phyloP scores from a whole-genome alignment of 2,329 filamentous ascomycete species.

The Talaromyces marneffei region DNA sequence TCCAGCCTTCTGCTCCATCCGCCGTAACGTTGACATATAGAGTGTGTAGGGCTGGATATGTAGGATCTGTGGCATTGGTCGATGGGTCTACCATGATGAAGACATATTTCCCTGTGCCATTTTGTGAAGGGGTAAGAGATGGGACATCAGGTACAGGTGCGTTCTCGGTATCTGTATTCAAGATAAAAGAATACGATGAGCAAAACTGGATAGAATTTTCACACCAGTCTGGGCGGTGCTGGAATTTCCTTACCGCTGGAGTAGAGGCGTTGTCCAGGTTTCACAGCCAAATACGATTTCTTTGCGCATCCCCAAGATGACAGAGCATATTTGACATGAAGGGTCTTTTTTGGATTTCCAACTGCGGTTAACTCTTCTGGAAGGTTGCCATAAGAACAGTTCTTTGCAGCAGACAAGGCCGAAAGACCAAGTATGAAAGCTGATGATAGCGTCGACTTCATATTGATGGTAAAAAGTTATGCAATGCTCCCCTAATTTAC shows the following conservation, averaged over 20 bases:
- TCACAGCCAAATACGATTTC: neutral
- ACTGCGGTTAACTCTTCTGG: neutral
- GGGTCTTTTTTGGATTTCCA: neutral
- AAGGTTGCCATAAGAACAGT: neutral
- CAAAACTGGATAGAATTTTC: neutral
- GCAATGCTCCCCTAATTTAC: neutral
- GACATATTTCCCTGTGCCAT: slow-evolving; percentile 2
- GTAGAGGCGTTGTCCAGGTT: neutral
- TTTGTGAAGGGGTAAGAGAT: neutral
- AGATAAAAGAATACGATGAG: neutral
- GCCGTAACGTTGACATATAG: slow-evolving; percentile 7
- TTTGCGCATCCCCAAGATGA: slow-evolving; percentile 2
- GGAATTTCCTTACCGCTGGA: neutral
- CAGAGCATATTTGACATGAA: neutral
- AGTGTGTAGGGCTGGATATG: neutral
- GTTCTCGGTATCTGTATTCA: neutral
- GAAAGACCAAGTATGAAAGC: neutral
- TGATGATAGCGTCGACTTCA: neutral
- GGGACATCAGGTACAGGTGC: neutral
- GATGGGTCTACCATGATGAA: slow-evolving; percentile 11
- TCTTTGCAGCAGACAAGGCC: neutral
- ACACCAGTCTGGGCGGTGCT: neutral
- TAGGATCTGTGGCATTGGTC: slow-evolving; percentile 1
- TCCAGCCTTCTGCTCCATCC: neutral
- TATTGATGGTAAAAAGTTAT: neutral